Evolutionary conservation across 2,329 filamentous ascomycete species (phyloP).

Genomic region (Colletotrichum horii): DNA sequence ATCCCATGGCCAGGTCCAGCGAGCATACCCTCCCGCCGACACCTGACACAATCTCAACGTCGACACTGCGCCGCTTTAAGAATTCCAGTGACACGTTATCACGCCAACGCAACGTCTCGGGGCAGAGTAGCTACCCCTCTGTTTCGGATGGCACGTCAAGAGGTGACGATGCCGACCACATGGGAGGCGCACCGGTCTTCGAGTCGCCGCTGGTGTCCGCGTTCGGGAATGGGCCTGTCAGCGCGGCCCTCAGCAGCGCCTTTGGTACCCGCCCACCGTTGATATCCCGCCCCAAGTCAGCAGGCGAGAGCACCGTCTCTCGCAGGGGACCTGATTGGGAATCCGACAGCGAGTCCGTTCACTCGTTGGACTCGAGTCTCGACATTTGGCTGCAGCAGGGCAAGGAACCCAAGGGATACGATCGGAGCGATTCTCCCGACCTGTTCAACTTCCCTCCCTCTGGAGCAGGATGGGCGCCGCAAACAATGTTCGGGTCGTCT

Average conservation of each 20-base stretch:
- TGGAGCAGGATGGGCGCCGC: conserved; percentile 50
- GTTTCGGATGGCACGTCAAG: conserved; percentile 31
- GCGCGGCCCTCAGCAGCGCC: conserved; percentile 19
- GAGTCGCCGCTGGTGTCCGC: conserved; percentile 36
- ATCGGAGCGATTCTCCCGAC: conserved; percentile 49
- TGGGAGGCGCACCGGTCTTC: conserved; percentile 17
- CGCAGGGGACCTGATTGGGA: conserved; percentile 48
- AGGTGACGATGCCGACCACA: conserved; percentile 16
- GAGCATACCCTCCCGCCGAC: conserved; percentile 59
- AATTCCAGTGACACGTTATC: conserved; percentile 55
- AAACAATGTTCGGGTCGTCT: conserved; percentile 49
- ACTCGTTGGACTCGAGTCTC: conserved; percentile 53
- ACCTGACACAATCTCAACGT: conserved; percentile 64
- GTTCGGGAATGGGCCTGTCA: conserved; percentile 29
- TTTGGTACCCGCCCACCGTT: conserved; percentile 34
- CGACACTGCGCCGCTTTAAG: conserved; percentile 55
- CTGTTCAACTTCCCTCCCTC: conserved; percentile 57
- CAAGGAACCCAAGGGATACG: conserved; percentile 49
- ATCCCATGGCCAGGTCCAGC: conserved; percentile 43
- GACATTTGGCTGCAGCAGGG: conserved; percentile 59
- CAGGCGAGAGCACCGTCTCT: conserved; percentile 50
- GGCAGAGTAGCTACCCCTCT: conserved; percentile 36
- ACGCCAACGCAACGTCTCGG: conserved; percentile 30
- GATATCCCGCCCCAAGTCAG: conserved; percentile 50
- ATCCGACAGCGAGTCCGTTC: conserved; percentile 45